Base-by-base conservation (phyloP, 1,284 basidiomycete genomes). In the Marasmius sp. region DNA sequence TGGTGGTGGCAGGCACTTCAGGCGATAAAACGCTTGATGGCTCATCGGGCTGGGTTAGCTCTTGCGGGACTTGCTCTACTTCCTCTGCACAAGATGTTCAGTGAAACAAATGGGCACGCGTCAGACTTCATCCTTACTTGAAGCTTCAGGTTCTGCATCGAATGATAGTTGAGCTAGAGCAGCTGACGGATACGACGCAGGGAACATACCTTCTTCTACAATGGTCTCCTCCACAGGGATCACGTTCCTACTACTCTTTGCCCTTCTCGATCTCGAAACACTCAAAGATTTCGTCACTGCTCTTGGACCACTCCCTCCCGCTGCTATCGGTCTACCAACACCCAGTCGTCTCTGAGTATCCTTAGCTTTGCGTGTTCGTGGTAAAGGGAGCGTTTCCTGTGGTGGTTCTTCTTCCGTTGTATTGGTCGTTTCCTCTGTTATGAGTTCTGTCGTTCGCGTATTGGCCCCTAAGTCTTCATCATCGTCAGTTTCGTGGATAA, bases 331-430 rank as follows among this genome's bases (percentile, higher is more conserved):
- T 65, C 86, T 80, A 3, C 91, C 89, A n/a, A 91, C 85, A 57
- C 91, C 91, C 22, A 92, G 77, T 64, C 79, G 79, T 55, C 80
- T 83, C 69, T 91, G 90, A 5, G 84, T 81, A 57, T 89, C 87
- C 70, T 87, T 89, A 4, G 88, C 86, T 69, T 90, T 91, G 62
- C 87, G 80, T 20, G 82, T 83, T 12, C 86, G 82, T 43, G 77
- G 70, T 11, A 73, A 74, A n/a, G 76, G 70, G 4, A 76, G 70
- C 48, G 67, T 68, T 38, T 67, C 67, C 16, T 69, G 68, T 49
- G 70, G 67, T 38, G 64, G 62, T 52, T 62, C 64, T 57, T 57
- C 34, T 66, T 58, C 27, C 49, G 37, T 36, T 38, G 6, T 38
- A 33, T 52, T 16, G 9, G 22, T 16, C 37, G 49, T 49, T 43